These are phyloP conservation scores for Podila minutissima DNA, from an alignment of 192 early-diverging fungal genomes.

Conservation along the genomic window DNA sequence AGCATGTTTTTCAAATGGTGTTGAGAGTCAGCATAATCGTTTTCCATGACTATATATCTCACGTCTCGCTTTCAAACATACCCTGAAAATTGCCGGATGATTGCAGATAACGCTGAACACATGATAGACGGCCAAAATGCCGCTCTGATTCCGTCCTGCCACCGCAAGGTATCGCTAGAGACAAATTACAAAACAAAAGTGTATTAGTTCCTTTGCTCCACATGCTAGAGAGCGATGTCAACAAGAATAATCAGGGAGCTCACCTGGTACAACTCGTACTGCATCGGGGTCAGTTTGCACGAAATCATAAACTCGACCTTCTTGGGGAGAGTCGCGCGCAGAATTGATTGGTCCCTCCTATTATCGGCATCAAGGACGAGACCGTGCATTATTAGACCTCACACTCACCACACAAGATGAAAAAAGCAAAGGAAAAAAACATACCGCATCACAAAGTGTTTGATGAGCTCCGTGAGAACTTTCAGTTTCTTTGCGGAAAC, in stretches of 20 bases:
- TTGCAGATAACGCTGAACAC: constrained; percentile 65
- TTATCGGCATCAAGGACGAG: background rate
- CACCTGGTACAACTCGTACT: constrained; percentile 67
- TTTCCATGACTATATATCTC: too few relatives aligned
- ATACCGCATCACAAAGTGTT: constrained; percentile 64
- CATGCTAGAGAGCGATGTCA: background rate
- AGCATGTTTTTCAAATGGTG: too few relatives aligned
- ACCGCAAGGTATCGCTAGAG: constrained; percentile 14
- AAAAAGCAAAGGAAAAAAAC: background rate
- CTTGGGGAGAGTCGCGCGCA: constrained; percentile 67
- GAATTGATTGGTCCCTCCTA: constrained; percentile 59
- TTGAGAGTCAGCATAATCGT: too few relatives aligned
- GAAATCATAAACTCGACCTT: constrained; percentile 79
- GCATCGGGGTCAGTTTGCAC: constrained; percentile 67
- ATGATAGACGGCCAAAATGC: constrained; percentile 11
- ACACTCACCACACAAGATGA: background rate
- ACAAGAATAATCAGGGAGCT: background rate
- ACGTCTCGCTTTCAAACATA: constrained; percentile 1
- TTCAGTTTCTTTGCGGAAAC: constrained; percentile 57
- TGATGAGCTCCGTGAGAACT: constrained; percentile 71
- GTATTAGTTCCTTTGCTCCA: background rate
- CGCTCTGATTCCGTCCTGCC: background rate
- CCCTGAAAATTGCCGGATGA: constrained; percentile 67
- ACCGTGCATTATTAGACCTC: too few relatives aligned
- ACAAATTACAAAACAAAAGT: background rate